These are phyloP conservation scores for Neonectria faginata DNA, from an alignment of 2,329 filamentous ascomycete genomes.

Conservation along the genomic window DNA sequence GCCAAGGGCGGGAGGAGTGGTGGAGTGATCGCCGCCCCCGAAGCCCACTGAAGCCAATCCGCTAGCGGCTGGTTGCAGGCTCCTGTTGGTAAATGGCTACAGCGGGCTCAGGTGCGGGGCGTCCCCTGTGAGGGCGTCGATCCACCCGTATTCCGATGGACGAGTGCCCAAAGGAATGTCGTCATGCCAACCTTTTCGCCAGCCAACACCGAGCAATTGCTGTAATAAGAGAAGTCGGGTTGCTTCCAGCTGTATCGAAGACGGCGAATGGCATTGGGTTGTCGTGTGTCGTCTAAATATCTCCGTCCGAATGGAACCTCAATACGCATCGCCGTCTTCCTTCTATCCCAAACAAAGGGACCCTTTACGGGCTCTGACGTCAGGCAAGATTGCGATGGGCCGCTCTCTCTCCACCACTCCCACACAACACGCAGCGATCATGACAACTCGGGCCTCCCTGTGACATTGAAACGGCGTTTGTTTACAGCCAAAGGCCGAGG, in stretches of 20 bases:
- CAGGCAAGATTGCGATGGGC: slow-evolving; percentile 37
- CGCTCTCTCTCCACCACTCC: slow-evolving; percentile 19
- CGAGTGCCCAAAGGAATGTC: not conserved
- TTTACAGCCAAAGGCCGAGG: not conserved
- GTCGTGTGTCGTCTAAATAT: not conserved
- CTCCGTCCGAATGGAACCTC: not conserved
- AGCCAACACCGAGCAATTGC: not conserved
- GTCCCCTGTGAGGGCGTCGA: slow-evolving; percentile 33
- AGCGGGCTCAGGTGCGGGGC: slow-evolving; percentile 39
- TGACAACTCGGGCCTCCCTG: slow-evolving; percentile 28
- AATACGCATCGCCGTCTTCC: not conserved
- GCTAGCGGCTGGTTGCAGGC: slow-evolving; percentile 32
- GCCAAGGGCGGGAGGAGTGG: not conserved
- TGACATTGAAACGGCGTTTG: not conserved
- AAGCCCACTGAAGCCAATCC: slow-evolving; percentile 21
- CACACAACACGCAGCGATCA: slow-evolving; percentile 27
- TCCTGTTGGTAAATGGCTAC: slow-evolving; percentile 4
- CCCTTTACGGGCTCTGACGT: slow-evolving; percentile 31
- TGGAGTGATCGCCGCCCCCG: slow-evolving; percentile 15
- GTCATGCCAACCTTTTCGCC: slow-evolving; percentile 9
- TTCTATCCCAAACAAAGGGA: slow-evolving; percentile 10
- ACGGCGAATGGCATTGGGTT: not conserved
- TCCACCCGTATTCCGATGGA: slow-evolving; percentile 26
- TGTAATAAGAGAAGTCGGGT: not conserved
- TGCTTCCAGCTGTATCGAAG: not conserved